A percentile compares a stretch with the other conserved stretches of the same genome.
Conservation (phyloP, 2,329 filamentous ascomycete species). For the Aspergillus spinulosporus region DNA sequence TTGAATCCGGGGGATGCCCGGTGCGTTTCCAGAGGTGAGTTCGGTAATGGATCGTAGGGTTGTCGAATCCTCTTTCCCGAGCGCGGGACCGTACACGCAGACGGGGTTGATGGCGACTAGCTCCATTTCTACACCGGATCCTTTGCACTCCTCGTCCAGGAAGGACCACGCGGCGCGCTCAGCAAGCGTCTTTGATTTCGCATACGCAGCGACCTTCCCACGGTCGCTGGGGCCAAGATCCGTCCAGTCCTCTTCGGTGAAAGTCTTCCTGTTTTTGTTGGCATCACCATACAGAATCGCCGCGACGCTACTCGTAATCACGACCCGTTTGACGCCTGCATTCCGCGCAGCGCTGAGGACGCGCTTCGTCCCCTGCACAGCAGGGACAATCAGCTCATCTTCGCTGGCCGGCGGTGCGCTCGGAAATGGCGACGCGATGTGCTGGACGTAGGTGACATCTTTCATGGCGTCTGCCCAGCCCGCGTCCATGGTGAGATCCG, state of each 20-base stretch:
- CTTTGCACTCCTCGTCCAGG: not conserved
- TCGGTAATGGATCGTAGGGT: not conserved
- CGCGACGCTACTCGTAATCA: not conserved
- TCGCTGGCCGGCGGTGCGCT: not conserved
- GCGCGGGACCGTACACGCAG: not conserved
- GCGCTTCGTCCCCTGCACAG: not conserved
- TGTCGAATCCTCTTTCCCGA: not conserved
- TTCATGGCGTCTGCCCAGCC: not conserved
- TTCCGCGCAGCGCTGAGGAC: not conserved
- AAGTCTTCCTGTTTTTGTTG: not conserved
- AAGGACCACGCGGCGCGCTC: not conserved
- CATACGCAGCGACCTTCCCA: not conserved
- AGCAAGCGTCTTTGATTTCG: not conserved
- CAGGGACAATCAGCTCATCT: conserved; percentile 1
- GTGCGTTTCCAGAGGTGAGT: not conserved
- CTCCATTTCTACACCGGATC: not conserved
- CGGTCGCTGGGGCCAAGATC: not conserved
- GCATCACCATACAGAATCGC: not conserved
- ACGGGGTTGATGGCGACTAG: not conserved
- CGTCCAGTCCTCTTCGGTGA: conserved; percentile 1
- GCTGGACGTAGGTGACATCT: not conserved
- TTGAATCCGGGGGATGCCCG: not conserved
- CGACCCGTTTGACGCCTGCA: not conserved
- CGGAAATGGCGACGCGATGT: not conserved
- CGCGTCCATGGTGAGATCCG: not conserved